A percentile compares a stretch with the other conserved stretches of the same genome.
These are phyloP conservation scores for Stachybotrys elegans DNA, from an alignment of 2,329 filamentous ascomycete genomes.

Conservation along the genomic window DNA sequence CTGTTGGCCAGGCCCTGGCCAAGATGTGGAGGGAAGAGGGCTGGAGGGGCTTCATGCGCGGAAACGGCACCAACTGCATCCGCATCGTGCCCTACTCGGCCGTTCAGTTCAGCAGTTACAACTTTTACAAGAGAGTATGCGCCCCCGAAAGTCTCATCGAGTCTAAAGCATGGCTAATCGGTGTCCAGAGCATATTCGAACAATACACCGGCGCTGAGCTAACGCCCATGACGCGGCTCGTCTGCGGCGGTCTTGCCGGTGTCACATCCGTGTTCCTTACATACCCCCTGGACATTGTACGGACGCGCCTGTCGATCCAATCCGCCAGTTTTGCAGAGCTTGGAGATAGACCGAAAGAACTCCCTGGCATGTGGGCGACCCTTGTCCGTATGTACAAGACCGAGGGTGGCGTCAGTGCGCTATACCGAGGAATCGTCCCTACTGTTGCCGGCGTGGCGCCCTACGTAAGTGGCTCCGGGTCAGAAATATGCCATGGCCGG, in stretches of 20 bases:
- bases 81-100: slow-evolving; percentile 97
- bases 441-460: slow-evolving; percentile 94
- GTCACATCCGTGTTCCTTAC: slow-evolving; percentile 94
- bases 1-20: slow-evolving; percentile 76
- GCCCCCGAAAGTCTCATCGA: too few species aligned
- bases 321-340: slow-evolving; percentile 89
- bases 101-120: slow-evolving; percentile 97
- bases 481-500: background rate
- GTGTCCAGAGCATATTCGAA: slow-evolving; percentile 75
- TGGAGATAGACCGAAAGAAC: slow-evolving; percentile 54
- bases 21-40: slow-evolving; percentile 99
- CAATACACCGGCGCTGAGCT: slow-evolving; percentile 68
- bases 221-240: slow-evolving; percentile 65
- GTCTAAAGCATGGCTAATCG: too few species aligned
- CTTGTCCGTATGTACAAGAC: slow-evolving; percentile 80
- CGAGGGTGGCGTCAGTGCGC: slow-evolving; percentile 76
- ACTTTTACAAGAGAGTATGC: slow-evolving; percentile 86
- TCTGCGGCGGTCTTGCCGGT: slow-evolving; percentile 88
- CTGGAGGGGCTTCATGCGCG: slow-evolving; percentile 95
- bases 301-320: slow-evolving; percentile 93
- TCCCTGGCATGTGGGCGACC: slow-evolving; percentile 91
- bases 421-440: slow-evolving; percentile 93
- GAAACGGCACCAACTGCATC: slow-evolving; percentile 97
- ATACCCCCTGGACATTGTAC: slow-evolving; percentile 95
- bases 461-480: slow-evolving; percentile 55